Evolutionary conservation across 108 stramenopile genomes (phyloP), one percentile per base, ranked within the genome.

Genomic region (Nitzschia palea): DNA sequence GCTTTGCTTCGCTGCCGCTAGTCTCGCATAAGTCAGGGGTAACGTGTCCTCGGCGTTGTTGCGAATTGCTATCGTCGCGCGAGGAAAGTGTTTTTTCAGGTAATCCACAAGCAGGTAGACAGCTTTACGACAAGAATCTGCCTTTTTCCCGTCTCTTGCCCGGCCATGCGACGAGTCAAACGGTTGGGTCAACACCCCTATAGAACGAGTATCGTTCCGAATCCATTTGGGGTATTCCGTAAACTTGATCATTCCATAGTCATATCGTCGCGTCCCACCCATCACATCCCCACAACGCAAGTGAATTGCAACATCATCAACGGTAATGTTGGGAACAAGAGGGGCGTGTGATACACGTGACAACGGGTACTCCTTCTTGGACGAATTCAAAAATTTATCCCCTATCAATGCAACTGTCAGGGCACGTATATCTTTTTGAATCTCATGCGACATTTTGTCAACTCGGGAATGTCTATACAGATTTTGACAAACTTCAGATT

Each of bases 261-360:
- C 66, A 29, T 17, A 14, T 15, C 65, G 36, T 18, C 28, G 22
- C 12, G 51, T 37, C 1, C 60, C 66, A 8, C 54, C 55, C 30
- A 78, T 60, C 26, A 78, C 52, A 68, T 78, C 77, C 29, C 77
- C 77, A 54, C 77, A 78, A 20, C 77, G 77, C 56, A 78, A 78
- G 43, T 78, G 77, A 47, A 78, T 67, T 0, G 52, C 77, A 28
- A 68, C 77, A 28, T 78, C 77, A 65, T 78, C 77, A 27, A 78
- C 18, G 15, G 43, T 34, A 5, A 67, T 34, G 44, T 44, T 53
- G 6, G 63, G 68, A 8, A 70, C 40, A 0, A 71, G 42, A 29
- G 70, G 68, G 5, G 8, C n/a, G 14, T n/a, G 22, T 10, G 25
- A 22, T 12, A 15, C n/a, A n/a, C n/a, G n/a, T n/a, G n/a, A n/a